Evolutionary conservation across 495 filamentous ascomycete species (phyloP).

Genomic region (Cercophora newfieldiana): DNA sequence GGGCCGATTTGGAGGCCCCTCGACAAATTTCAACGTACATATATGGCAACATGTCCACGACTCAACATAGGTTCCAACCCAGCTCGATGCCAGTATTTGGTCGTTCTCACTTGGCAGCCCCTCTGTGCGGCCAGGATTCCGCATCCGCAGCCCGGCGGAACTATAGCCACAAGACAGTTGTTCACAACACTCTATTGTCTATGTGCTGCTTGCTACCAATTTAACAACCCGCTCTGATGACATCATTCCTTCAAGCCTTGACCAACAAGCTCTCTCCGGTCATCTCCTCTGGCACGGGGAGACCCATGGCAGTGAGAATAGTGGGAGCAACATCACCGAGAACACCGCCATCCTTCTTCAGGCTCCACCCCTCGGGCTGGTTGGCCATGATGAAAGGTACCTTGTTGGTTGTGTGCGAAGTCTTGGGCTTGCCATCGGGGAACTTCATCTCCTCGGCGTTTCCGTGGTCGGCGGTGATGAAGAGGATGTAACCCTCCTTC

Average conservation of each 20-base stretch:
- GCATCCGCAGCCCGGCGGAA: no score
- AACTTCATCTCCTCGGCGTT: constrained; percentile 99
- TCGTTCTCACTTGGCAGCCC: no score
- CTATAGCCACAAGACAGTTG: no score
- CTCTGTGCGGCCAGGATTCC: no score
- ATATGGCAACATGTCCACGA: no score
- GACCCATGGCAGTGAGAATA: constrained; percentile 83
- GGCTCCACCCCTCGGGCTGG: constrained; percentile 82
- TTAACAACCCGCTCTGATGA: background rate
- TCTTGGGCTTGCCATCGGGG: constrained; percentile 92
- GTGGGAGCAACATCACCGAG: constrained; percentile 96
- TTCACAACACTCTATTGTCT: constrained; percentile 20
- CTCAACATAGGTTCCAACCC: no score
- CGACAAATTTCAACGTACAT: no score
- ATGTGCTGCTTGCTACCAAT: constrained; percentile 15
- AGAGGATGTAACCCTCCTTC: constrained; percentile 85
- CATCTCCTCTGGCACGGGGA: constrained; percentile 90
- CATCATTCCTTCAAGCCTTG: constrained; percentile 53
- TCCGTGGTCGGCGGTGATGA: constrained; percentile 94
- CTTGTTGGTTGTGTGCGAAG: constrained; percentile 94
- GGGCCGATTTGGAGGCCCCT: no score
- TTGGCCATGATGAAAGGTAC: constrained; percentile 99
- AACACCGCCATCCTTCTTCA: constrained; percentile 81
- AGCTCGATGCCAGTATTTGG: no score
- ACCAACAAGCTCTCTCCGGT: constrained; percentile 78